A percentile compares a stretch with the other conserved stretches of the same genome.
phyloP scores from a whole-genome alignment of 139 green algal species.

The Coelastrella sp. region DNA sequence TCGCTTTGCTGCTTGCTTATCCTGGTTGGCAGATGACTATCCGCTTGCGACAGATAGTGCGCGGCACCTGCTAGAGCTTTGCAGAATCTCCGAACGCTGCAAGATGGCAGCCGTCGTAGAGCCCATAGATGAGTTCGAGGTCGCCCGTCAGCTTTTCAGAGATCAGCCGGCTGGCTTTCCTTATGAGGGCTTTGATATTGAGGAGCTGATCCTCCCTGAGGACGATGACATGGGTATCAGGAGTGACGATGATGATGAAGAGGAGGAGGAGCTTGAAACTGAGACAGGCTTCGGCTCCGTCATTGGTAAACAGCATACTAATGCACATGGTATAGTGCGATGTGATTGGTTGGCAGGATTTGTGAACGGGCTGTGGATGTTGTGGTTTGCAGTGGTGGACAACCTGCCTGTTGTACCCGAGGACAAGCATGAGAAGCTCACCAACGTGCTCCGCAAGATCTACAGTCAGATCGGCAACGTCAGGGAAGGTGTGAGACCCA shows the following conservation, averaged over 20 bases:
- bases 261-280: conserved; percentile 87
- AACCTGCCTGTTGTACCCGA: conserved; percentile 90
- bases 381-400: conserved; percentile 87
- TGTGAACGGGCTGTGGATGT: no score
- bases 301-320: conserved; percentile 73
- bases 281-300: conserved; percentile 96
- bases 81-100: neutral
- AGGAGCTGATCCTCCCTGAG: conserved; percentile 90
- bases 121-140: conserved; percentile 11
- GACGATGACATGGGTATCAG: conserved; percentile 92
- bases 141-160: conserved; percentile 45
- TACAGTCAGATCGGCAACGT: conserved; percentile 90
- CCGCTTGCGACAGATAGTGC: no score
- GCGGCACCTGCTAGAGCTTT: neutral
- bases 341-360: no score
- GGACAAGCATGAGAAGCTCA: conserved; percentile 98
- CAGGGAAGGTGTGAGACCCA: conserved; percentile 71
- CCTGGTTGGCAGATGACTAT: no score
- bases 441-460: conserved; percentile 91
- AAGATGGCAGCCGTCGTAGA: conserved; percentile 44
- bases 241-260: conserved; percentile 89
- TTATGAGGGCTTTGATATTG: conserved; percentile 86
- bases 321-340: neutral
- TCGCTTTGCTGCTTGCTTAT: no score
- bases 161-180: conserved; percentile 88